Conservation (phyloP, 78 protist species). For the Cavenderia fasciculata region DNA sequence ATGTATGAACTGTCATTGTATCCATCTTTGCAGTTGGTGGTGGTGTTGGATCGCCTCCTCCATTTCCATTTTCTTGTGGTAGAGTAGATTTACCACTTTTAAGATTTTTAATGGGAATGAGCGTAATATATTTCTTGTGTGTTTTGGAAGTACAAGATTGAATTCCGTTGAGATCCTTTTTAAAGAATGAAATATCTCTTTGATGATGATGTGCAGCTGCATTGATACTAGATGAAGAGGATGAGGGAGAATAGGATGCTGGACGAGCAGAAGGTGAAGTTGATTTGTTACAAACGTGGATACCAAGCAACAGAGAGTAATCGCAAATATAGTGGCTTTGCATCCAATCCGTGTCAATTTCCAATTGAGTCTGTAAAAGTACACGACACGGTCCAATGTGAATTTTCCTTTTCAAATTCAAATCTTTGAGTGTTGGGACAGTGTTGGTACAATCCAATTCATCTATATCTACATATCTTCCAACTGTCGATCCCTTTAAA, state of each 20-base stretch:
- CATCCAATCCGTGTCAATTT: slow-evolving; percentile 65
- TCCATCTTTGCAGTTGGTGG: neutral
- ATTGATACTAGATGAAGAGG: neutral
- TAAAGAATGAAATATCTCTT: slow-evolving; percentile 62
- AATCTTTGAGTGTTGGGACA: slow-evolving; percentile 59
- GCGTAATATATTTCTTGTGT: neutral
- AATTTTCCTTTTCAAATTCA: slow-evolving; percentile 65
- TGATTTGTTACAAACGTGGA: slow-evolving; percentile 52
- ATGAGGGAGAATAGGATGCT: neutral
- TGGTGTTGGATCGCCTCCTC: neutral
- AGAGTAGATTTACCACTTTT: neutral
- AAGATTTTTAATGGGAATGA: slow-evolving; percentile 33
- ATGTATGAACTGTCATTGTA: neutral
- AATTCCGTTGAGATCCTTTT: slow-evolving; percentile 46
- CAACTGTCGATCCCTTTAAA: slow-evolving; percentile 73
- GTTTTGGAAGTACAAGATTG: neutral
- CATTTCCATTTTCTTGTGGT: neutral
- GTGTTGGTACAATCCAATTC: neutral
- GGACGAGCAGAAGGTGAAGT: neutral
- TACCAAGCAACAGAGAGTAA: slow-evolving; percentile 66
- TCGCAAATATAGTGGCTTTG: slow-evolving; percentile 68
- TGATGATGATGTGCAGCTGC: neutral
- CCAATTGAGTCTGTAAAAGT: slow-evolving; percentile 31
- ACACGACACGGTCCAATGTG: slow-evolving; percentile 38
- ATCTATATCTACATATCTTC: slow-evolving; percentile 57